These are phyloP conservation scores for Apiospora arundinis DNA, from an alignment of 2,329 filamentous ascomycete species.

Conservation along the genomic window DNA sequence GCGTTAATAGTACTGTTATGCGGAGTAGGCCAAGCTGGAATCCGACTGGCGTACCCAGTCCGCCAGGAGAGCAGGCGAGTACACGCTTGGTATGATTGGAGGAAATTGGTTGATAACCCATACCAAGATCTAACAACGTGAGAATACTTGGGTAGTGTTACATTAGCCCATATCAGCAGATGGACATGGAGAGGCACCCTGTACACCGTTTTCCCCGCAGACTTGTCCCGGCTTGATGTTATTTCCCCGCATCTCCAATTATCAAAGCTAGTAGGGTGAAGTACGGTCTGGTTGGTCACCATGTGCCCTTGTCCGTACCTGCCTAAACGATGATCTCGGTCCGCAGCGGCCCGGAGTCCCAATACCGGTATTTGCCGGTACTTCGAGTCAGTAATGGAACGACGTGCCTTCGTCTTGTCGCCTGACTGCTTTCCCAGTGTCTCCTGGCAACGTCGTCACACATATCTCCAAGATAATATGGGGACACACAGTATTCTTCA, in stretches of 20 bases:
- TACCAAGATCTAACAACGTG: not conserved
- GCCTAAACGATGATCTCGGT: not conserved
- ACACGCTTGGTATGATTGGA: not conserved
- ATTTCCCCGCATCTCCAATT: conserved; percentile 10
- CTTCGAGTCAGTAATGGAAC: not conserved
- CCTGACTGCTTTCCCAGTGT: not conserved
- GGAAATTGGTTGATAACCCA: not conserved
- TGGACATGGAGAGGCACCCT: not conserved
- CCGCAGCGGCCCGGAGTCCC: not conserved
- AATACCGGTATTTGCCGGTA: conserved; percentile 4
- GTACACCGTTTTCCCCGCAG: not conserved
- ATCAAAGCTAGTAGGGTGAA: not conserved
- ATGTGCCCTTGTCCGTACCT: not conserved
- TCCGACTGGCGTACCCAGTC: not conserved
- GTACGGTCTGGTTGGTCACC: not conserved
- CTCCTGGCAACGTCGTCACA: too few relatives aligned
- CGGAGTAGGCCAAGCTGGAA: not conserved
- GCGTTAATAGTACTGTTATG: not conserved
- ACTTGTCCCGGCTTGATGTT: not conserved
- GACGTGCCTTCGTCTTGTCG: not conserved
- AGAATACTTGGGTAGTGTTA: not conserved
- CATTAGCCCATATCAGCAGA: not conserved
- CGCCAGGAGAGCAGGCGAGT: not conserved
- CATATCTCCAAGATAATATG: too few relatives aligned
- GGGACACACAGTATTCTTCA: too few relatives aligned